Percentiles rank a stretch among this genome's conserved stretches.
Conservation (phyloP, 1,139 yeast genomes). For the Taphrina confusa region DNA sequence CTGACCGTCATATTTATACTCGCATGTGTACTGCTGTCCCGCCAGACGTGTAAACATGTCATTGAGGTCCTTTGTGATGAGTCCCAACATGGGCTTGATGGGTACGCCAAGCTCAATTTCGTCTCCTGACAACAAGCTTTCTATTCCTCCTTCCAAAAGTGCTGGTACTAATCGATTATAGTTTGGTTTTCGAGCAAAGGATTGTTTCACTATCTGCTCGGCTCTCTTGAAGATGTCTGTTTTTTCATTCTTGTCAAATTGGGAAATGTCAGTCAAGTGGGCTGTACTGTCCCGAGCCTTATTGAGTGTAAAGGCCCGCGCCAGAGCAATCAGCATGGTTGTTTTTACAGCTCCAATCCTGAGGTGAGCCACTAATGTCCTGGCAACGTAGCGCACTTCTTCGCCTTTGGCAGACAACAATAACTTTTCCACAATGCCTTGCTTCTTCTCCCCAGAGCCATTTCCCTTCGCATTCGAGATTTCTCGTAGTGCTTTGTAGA, state of each 20-base stretch:
- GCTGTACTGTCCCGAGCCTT: slow-evolving; percentile 49
- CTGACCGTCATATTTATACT: slow-evolving; percentile 96
- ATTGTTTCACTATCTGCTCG: slow-evolving; percentile 47
- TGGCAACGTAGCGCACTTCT: slow-evolving; percentile 85
- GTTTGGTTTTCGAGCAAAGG: slow-evolving; percentile 63
- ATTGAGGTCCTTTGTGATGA: slow-evolving; percentile 87
- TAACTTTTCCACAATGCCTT: slow-evolving; percentile 74
- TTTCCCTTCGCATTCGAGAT: slow-evolving; percentile 41
- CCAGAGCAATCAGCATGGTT: slow-evolving; percentile 76
- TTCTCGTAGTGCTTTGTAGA: slow-evolving; percentile 39
- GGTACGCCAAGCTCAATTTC: slow-evolving; percentile 61
- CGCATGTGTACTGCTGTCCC: slow-evolving; percentile 80
- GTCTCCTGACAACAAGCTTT: slow-evolving; percentile 49
- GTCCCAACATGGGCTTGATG: slow-evolving; percentile 95
- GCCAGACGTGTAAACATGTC: slow-evolving; percentile 82
- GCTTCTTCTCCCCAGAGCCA: slow-evolving; percentile 50
- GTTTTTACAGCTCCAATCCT: slow-evolving; percentile 94
- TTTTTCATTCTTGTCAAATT: slow-evolving; percentile 59
- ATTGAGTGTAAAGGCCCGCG: slow-evolving; percentile 74
- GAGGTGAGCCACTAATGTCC: slow-evolving; percentile 88
- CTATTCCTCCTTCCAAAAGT: slow-evolving; percentile 67
- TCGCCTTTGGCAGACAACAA: slow-evolving; percentile 81
- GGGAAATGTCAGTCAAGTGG: slow-evolving; percentile 37
- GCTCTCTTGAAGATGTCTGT: slow-evolving; percentile 75
- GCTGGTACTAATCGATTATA: slow-evolving; percentile 75